Conservation (phyloP, 139 green algal species). For the Auxenochlorella protothecoides region DNA sequence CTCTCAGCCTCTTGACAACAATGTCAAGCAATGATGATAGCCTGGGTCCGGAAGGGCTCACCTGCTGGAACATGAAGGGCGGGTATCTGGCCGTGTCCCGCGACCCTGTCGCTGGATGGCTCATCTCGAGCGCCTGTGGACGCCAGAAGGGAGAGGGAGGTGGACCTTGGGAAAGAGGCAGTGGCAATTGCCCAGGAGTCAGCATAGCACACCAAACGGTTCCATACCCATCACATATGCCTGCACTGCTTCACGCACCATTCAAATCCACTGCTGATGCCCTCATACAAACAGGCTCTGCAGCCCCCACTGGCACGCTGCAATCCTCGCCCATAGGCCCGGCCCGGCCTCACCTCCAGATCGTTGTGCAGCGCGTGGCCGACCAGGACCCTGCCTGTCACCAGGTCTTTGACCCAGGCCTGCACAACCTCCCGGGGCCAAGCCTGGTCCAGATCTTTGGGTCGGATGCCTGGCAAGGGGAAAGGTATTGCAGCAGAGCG, state of each 20-base stretch:
- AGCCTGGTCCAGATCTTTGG: constrained; percentile 32
- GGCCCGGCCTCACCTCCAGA: constrained; percentile 38
- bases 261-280: no score
- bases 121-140: constrained; percentile 48
- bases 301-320: no score
- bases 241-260: no score
- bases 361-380: constrained; percentile 82
- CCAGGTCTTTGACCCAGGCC: constrained; percentile 38
- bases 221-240: no score
- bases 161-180: no score
- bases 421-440: constrained; percentile 41
- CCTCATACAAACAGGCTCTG: no score
- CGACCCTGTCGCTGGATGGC: constrained; percentile 57
- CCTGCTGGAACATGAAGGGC: constrained; percentile 48
- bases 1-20: no score
- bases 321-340: no score
- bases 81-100: constrained; percentile 64
- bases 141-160: no score
- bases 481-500: background rate
- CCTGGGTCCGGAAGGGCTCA: background rate
- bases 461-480: constrained; percentile 3
- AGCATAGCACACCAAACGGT: no score
- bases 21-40: no score
- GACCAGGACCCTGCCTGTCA: constrained; percentile 65
- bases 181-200: no score